A percentile compares a stretch with the other conserved stretches of the same genome.
Evolutionary conservation across 1,139 yeast species (phyloP).

Genomic region (Yamadazyma dendronema): DNA sequence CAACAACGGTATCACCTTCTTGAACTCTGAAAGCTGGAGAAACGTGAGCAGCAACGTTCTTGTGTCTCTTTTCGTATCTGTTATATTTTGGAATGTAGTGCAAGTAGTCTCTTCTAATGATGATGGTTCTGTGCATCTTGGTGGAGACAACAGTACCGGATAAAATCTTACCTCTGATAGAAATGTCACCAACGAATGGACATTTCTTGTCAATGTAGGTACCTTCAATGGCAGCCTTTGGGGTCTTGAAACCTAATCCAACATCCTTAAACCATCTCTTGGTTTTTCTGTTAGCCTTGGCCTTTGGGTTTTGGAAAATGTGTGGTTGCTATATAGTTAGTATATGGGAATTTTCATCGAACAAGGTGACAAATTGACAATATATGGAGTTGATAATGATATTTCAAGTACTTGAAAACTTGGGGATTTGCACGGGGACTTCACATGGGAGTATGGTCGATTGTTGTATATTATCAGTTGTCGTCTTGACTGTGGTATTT

Average conservation of each 20-base stretch:
- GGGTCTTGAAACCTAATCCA: slow-evolving; percentile 99
- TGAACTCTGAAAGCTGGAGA: slow-evolving; percentile 99
- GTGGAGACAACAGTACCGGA: slow-evolving; percentile 99
- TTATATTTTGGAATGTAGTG: slow-evolving; percentile 99
- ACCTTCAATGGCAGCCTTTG: slow-evolving; percentile 97
- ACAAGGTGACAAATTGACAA: no score
- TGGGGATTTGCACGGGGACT: no score
- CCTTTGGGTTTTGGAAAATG: slow-evolving; percentile 99
- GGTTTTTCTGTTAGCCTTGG: slow-evolving; percentile 97
- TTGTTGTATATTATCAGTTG: neutral
- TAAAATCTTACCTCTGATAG: slow-evolving; percentile 99
- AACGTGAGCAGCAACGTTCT: slow-evolving; percentile 99
- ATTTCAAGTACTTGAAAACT: no score
- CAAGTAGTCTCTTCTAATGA: slow-evolving; percentile 99
- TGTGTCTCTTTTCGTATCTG: slow-evolving; percentile 99
- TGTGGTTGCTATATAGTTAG: slow-evolving; percentile 87
- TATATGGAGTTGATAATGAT: neutral
- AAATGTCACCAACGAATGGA: slow-evolving; percentile 95
- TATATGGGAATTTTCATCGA: no score
- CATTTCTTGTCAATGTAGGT: slow-evolving; percentile 99
- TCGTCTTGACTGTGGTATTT: neutral
- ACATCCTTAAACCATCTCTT: slow-evolving; percentile 99
- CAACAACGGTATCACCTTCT: slow-evolving; percentile 99
- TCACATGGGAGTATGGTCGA: neutral
- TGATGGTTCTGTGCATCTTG: slow-evolving; percentile 99